Conservation (phyloP, 108 stramenopile genomes). For the Conticribra guillardii region DNA sequence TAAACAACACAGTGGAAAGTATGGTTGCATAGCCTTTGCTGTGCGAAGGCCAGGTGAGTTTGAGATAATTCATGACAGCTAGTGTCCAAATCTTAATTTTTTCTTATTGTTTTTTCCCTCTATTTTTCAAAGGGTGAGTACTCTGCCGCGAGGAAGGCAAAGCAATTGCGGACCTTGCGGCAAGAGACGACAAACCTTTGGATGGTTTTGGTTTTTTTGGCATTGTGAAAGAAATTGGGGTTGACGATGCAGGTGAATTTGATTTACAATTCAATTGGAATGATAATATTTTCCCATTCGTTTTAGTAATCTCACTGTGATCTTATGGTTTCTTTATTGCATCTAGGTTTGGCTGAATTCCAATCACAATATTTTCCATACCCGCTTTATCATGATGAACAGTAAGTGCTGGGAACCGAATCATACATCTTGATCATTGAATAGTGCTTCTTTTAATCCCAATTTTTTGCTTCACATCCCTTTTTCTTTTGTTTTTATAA, state of each 20-base stretch:
- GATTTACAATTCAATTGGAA: no score
- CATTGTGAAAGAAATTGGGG: constrained; percentile 61
- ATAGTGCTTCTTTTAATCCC: background rate
- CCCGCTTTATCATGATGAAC: constrained; percentile 58
- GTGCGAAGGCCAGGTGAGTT: constrained; percentile 64
- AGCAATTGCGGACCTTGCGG: constrained; percentile 56
- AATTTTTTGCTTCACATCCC: no score
- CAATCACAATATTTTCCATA: constrained; percentile 50
- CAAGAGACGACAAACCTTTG: constrained; percentile 42
- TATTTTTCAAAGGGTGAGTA: constrained; percentile 44
- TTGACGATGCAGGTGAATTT: constrained; percentile 55
- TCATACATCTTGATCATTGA: background rate
- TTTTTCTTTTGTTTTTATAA: background rate
- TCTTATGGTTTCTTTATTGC: no score
- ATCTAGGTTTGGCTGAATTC: constrained; percentile 49
- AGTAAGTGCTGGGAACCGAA: constrained; percentile 2
- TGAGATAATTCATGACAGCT: background rate
- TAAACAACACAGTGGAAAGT: constrained; percentile 36
- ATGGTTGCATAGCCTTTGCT: constrained; percentile 57
- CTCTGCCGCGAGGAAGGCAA: constrained; percentile 74
- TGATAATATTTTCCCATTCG: no score
- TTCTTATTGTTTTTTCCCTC: background rate
- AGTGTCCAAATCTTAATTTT: background rate
- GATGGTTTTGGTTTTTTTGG: constrained; percentile 57
- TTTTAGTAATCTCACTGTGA: no score